Percentiles rank a stretch among this genome's conserved stretches.
Conservation (phyloP, 2,329 filamentous ascomycete species). For the Calycina herbarum region DNA sequence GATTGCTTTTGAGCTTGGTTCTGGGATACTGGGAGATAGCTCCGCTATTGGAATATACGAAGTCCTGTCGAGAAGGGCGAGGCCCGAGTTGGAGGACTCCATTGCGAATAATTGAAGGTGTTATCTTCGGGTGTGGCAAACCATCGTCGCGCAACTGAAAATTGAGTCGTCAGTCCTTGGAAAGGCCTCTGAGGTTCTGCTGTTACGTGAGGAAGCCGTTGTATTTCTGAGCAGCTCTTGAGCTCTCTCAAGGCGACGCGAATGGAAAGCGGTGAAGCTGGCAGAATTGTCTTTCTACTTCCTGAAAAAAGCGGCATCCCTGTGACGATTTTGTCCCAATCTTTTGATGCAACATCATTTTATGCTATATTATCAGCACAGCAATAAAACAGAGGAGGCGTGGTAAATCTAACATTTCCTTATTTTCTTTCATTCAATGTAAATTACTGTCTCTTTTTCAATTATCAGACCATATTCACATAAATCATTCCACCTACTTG, state of each 20-base stretch:
- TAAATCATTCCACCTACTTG: too few relatives aligned
- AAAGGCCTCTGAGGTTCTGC: neutral
- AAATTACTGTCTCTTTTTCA: too few relatives aligned
- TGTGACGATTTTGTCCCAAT: too few relatives aligned
- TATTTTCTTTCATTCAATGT: too few relatives aligned
- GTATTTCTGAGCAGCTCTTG: neutral
- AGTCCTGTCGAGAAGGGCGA: slow-evolving; percentile 26
- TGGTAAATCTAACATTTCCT: too few relatives aligned
- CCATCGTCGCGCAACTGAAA: slow-evolving; percentile 15
- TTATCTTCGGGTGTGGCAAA: slow-evolving; percentile 10
- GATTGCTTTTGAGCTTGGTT: slow-evolving; percentile 49
- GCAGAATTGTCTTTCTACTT: neutral
- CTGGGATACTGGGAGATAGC: slow-evolving; percentile 49
- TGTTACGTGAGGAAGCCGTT: neutral
- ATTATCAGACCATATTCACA: too few relatives aligned
- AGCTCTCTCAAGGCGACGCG: neutral
- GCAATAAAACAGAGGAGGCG: too few relatives aligned
- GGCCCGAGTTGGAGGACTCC: slow-evolving; percentile 13
- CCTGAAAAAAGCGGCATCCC: neutral
- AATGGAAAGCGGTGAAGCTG: slow-evolving; percentile 7
- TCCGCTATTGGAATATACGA: slow-evolving; percentile 55
- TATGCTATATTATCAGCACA: too few relatives aligned
- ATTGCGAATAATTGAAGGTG: slow-evolving; percentile 19
- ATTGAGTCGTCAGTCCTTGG: neutral
- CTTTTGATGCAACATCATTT: too few relatives aligned